Evolutionary conservation across 306 rosid genomes (phyloP).

Genomic region (Hippophae rhamnoides): DNA sequence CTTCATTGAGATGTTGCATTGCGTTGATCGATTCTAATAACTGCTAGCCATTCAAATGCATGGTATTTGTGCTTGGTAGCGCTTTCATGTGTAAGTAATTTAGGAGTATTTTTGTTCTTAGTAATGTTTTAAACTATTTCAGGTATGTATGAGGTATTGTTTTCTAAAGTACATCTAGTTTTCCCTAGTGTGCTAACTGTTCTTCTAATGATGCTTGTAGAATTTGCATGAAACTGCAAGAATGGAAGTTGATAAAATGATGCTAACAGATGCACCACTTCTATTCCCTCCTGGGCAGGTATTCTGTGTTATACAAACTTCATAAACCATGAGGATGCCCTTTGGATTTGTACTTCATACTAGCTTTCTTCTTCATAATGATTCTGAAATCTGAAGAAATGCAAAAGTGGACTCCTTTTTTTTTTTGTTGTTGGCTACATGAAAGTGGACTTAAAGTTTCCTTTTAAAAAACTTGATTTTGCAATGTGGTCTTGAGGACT

Average conservation of each 20-base stretch:
- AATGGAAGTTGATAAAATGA: constrained; percentile 72
- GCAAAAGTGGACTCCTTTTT: not conserved
- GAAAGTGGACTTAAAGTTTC: no score
- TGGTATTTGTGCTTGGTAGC: not conserved
- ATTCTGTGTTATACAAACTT: constrained; percentile 11
- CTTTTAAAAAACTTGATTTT: not conserved
- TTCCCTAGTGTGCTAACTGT: constrained; percentile 9
- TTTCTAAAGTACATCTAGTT: not conserved
- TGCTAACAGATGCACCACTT: constrained; percentile 95
- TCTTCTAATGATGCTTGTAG: constrained; percentile 25
- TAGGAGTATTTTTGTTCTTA: not conserved
- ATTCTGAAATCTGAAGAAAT: not conserved
- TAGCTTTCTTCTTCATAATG: not conserved
- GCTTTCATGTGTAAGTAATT: not conserved
- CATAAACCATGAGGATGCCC: not conserved
- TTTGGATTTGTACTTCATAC: not conserved
- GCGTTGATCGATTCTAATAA: not conserved
- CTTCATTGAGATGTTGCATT: not conserved
- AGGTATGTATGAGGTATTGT: not conserved
- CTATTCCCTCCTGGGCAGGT: constrained; percentile 96
- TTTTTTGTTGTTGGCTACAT: not conserved
- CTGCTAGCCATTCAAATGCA: not conserved
- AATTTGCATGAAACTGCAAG: constrained; percentile 45
- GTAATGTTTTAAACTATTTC: not conserved
- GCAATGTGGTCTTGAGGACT: not conserved